Evolutionary conservation across 176 grass and related monocot genomes (phyloP).

Genomic region (Rhynchospora tenuis): DNA sequence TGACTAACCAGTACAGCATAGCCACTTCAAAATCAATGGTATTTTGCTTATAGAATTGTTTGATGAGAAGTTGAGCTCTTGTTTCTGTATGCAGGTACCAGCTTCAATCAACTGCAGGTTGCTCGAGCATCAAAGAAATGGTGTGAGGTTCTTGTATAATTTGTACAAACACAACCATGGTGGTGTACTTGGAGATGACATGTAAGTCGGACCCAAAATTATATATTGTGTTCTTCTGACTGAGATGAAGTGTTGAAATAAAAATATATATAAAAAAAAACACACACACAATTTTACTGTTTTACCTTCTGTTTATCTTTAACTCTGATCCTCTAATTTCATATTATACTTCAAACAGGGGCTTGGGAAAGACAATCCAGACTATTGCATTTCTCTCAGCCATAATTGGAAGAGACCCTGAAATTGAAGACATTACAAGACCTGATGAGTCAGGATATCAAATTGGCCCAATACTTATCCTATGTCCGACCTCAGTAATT

Average conservation of each 20-base stretch:
- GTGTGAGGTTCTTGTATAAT: slow-evolving; percentile 79
- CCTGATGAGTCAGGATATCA: slow-evolving; percentile 22
- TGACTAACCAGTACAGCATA: too few species aligned
- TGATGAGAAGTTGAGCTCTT: too few species aligned
- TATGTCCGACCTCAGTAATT: slow-evolving; percentile 89
- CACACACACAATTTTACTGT: neutral
- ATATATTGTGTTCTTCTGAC: too few species aligned
- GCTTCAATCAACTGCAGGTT: slow-evolving; percentile 82
- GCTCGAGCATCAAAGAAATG: slow-evolving; percentile 74
- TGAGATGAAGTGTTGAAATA: too few species aligned
- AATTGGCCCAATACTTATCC: slow-evolving; percentile 59
- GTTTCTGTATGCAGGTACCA: slow-evolving; percentile 52
- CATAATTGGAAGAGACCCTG: slow-evolving; percentile 57
- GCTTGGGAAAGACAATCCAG: slow-evolving; percentile 95
- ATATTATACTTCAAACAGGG: slow-evolving; percentile 46
- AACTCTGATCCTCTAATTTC: neutral
- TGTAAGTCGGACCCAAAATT: slow-evolving; percentile 39
- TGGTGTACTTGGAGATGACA: slow-evolving; percentile 93
- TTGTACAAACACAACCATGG: slow-evolving; percentile 89
- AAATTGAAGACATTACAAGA: slow-evolving; percentile 26
- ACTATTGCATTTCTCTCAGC: slow-evolving; percentile 84
- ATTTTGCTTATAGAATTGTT: too few species aligned
- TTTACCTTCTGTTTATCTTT: neutral
- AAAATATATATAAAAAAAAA: neutral
- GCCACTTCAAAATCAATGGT: too few species aligned